Conservation (phyloP, 1,284 basidiomycete genomes). For the Jaminaea rosea region DNA sequence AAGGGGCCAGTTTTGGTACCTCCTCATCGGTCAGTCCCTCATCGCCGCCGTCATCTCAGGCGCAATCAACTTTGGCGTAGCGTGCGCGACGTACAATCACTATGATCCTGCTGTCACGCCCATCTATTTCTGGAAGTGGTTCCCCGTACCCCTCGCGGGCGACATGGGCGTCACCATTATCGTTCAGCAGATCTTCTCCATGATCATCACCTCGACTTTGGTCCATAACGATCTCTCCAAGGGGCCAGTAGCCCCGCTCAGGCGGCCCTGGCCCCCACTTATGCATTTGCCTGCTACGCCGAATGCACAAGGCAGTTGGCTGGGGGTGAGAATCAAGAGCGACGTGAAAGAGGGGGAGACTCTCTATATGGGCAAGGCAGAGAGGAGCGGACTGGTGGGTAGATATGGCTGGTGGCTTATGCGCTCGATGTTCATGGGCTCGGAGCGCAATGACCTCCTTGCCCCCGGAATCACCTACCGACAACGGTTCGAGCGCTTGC, state of each 20-base stretch:
- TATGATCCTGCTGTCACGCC: conserved; percentile 2
- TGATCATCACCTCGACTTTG: conserved; percentile 35
- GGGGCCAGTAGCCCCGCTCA: conserved; percentile 24
- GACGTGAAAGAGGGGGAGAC: conserved; percentile 16
- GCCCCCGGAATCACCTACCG: conserved; percentile 22
- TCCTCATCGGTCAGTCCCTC: conserved; percentile 15
- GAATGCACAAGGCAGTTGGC: conserved; percentile 16
- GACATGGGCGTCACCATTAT: conserved; percentile 44
- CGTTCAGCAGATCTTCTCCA: conserved; percentile 37
- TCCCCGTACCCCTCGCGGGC: conserved; percentile 33
- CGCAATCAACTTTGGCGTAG: conserved; percentile 41
- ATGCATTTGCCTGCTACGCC: conserved; percentile 31
- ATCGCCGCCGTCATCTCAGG: conserved; percentile 25
- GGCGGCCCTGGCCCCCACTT: conserved; percentile 37
- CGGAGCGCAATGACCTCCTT: conserved; percentile 32
- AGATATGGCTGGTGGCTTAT: conserved; percentile 32
- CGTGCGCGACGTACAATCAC: conserved; percentile 26
- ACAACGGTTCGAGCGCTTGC: conserved; percentile 27
- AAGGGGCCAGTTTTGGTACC: conserved; percentile 19
- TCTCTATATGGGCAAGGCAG: conserved; percentile 24
- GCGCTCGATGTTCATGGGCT: conserved; percentile 24
- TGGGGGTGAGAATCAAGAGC: conserved; percentile 17
- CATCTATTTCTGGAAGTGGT: conserved; percentile 32
- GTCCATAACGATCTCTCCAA: conserved; percentile 30
- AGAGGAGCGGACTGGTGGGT: conserved; percentile 10